Evolutionary conservation across 139 green algal genomes (phyloP), one percentile per base, ranked within the genome.

Genomic region (Chlamydomonas sphaeroides): DNA sequence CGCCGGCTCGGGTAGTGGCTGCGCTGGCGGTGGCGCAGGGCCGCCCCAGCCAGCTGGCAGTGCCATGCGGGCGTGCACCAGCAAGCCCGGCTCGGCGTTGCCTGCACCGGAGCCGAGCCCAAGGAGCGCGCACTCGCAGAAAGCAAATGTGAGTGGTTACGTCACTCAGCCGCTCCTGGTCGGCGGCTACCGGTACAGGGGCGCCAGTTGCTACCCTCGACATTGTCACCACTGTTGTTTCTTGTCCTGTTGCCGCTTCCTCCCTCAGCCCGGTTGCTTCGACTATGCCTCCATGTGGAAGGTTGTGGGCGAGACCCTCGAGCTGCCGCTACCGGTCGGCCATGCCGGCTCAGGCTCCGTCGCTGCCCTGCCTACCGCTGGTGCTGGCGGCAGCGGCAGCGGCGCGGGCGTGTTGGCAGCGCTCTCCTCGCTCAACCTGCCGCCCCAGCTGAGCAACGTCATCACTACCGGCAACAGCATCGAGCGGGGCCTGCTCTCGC

Each of bases 401-500:
- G 63, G 33, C 33, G 35, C 28, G 6, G 63, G 33, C 8, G 6
- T 69, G 33, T 3, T 39, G 66, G 21, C 17, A 6, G 65, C 35
- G 17, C 65, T 28, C 5, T 5, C 26, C 30, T 75, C 68, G 2
- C 41, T 53, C 17, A 15, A 8, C 17, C 41, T 59, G 39, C 74
- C 35, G n/a, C 59, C 25, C 30, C 68, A 75, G 30, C 28, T 39
- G 4, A 75, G 68, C 68, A 70, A 80, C 63, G 41, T 80, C 28
- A 80, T 80, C 18, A 80, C 74, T 3, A 80, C 74, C 17, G 74
- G 74, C 3, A 80, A 80, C 38, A 80, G 74, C 74, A 80, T 80
- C 14, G 74, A 80, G 74, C 74, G 59, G 33, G 59, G 74, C 7
- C 39, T 70, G 74, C 74, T 33, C 5, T 59, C 14, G 49, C n/a